phyloP scores from a whole-genome alignment of 2,329 filamentous ascomycete species.

The Curvularia lunata region DNA sequence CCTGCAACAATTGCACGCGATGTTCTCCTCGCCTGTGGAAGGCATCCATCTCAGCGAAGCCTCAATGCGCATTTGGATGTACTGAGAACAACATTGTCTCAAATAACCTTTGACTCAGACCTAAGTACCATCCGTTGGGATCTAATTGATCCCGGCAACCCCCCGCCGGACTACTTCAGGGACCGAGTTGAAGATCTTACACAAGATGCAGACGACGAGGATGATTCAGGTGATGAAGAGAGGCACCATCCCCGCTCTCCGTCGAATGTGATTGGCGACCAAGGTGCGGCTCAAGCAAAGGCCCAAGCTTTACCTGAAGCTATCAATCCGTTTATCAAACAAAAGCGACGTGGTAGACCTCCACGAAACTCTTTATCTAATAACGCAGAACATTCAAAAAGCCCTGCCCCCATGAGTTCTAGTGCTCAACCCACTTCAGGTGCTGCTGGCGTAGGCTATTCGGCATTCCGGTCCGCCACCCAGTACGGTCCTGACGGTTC shows the following conservation, averaged over 20 bases:
- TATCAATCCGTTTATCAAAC: constrained; percentile 40
- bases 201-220: constrained; percentile 46
- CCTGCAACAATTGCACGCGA: constrained; percentile 68
- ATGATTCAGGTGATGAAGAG: constrained; percentile 44
- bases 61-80: constrained; percentile 66
- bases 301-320: constrained; percentile 38
- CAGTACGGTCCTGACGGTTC: constrained; percentile 43
- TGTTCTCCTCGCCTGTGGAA: constrained; percentile 66
- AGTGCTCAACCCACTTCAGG: constrained; percentile 29
- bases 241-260: constrained; percentile 20
- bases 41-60: constrained; percentile 64
- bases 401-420: constrained; percentile 31
- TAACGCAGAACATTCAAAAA: constrained; percentile 18
- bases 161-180: constrained; percentile 47
- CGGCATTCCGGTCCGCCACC: constrained; percentile 49
- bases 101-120: constrained; percentile 57
- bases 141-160: constrained; percentile 63
- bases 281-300: constrained; percentile 29
- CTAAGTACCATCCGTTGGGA: constrained; percentile 67
- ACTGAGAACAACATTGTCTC: constrained; percentile 52
- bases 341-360: constrained; percentile 46
- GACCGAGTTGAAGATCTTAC: constrained; percentile 30
- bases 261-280: constrained; percentile 30
- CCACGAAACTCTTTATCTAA: constrained; percentile 41
- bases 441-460: constrained; percentile 48